Evolutionary conservation across 129 eudicot species (phyloP).

Genomic region (Centrapalus pauciflorus): DNA sequence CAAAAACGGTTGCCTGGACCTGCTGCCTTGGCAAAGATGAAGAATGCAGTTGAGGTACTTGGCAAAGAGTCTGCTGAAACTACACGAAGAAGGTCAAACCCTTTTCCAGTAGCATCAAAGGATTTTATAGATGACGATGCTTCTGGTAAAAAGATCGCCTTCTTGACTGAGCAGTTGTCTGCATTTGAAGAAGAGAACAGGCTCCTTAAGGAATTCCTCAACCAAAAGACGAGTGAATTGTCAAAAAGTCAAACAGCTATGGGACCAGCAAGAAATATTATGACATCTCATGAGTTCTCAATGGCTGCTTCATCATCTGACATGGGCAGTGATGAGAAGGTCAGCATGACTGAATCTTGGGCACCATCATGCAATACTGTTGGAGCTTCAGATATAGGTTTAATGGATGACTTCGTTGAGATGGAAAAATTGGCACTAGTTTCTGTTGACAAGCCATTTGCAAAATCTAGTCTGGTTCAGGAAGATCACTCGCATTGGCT

Average conservation of each 20-base stretch:
- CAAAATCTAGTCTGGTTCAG: constrained; percentile 19
- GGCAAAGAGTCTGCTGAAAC: constrained; percentile 30
- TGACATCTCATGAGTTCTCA: constrained; percentile 12
- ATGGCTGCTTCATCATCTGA: constrained; percentile 50
- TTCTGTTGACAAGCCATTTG: constrained; percentile 38
- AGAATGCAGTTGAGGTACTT: constrained; percentile 47
- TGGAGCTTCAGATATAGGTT: constrained; percentile 58
- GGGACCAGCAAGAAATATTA: not conserved
- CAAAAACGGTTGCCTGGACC: constrained; percentile 79
- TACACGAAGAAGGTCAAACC: constrained; percentile 52
- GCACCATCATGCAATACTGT: constrained; percentile 39
- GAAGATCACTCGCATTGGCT: constrained; percentile 26
- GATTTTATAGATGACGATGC: constrained; percentile 42
- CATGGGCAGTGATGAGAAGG: constrained; percentile 67
- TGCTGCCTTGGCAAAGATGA: constrained; percentile 76
- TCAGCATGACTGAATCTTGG: constrained; percentile 62
- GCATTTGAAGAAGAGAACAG: constrained; percentile 70
- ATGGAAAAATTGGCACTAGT: constrained; percentile 84
- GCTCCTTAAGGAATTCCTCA: constrained; percentile 54
- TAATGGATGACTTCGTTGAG: constrained; percentile 92
- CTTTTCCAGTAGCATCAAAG: constrained; percentile 30
- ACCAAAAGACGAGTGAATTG: constrained; percentile 36
- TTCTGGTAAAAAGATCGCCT: constrained; percentile 43
- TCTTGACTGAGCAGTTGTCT: constrained; percentile 47
- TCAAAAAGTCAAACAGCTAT: constrained; percentile 25